Conservation (phyloP, 495 filamentous ascomycete species). For the Penicillium canescens region DNA sequence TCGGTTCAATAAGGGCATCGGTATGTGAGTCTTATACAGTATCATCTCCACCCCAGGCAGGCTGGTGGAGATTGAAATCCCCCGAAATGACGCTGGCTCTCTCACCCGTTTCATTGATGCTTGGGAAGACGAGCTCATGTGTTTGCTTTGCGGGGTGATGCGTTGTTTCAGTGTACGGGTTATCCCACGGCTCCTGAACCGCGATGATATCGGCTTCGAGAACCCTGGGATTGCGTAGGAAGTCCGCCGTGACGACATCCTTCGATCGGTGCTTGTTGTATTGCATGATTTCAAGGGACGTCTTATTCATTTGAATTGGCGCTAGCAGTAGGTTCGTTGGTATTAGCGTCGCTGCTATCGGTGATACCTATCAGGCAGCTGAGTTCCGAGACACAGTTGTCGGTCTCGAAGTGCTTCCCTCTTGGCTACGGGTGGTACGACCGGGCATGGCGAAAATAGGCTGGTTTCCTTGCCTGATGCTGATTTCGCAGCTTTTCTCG, state of each 20-base stretch:
- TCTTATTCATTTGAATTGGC: not conserved
- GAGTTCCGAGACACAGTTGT: no score
- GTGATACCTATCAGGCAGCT: not conserved
- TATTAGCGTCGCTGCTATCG: not conserved
- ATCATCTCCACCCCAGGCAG: conserved; percentile 10
- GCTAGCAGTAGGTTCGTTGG: not conserved
- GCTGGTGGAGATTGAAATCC: conserved; percentile 29
- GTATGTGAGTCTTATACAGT: not conserved
- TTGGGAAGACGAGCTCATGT: conserved; percentile 14
- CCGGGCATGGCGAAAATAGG: no score
- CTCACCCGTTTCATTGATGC: not conserved
- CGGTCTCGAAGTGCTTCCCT: no score
- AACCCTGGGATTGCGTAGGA: conserved; percentile 13
- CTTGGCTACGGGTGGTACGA: no score
- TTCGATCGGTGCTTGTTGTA: conserved; percentile 19
- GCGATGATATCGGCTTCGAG: conserved; percentile 18
- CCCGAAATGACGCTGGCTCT: conserved; percentile 6
- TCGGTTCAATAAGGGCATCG: not conserved
- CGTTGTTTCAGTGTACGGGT: conserved; percentile 12
- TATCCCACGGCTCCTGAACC: conserved; percentile 22
- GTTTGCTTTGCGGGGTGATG: conserved; percentile 12
- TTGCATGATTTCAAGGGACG: conserved; percentile 3
- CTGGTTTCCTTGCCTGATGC: no score
- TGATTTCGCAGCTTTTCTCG: no score
- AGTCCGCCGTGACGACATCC: conserved; percentile 20